phyloP scores from a whole-genome alignment of 805 yeast species.

The Sungouiella thailandica region DNA sequence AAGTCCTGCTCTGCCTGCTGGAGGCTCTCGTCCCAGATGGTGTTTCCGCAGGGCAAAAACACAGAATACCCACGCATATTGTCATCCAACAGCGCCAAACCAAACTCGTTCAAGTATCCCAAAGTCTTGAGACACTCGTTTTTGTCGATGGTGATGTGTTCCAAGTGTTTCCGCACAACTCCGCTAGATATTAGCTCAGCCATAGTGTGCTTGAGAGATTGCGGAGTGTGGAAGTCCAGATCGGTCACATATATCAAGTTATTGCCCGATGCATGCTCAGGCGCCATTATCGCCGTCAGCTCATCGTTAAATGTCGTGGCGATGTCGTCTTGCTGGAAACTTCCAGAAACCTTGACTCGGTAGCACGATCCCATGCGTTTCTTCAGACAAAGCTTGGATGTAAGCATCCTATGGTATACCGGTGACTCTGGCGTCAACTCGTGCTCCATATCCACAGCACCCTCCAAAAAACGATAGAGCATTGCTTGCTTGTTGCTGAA shows the following conservation, averaged over 20 bases:
- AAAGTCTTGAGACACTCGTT: constrained; percentile 59
- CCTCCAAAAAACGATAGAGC: constrained; percentile 62
- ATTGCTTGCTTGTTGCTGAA: constrained; percentile 33
- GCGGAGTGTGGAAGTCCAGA: constrained; percentile 59
- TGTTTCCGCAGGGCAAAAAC: constrained; percentile 66
- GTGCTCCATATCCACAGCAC: constrained; percentile 28
- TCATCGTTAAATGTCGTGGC: constrained; percentile 51
- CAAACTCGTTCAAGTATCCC: constrained; percentile 47
- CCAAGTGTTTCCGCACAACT: constrained; percentile 19
- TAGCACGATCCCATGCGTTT: constrained; percentile 58
- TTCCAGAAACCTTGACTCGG: constrained; percentile 31
- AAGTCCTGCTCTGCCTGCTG: constrained; percentile 5
- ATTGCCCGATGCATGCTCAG: constrained; percentile 48
- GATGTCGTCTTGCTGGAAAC: constrained; percentile 6
- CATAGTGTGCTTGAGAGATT: constrained; percentile 57
- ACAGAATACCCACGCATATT: constrained; percentile 65
- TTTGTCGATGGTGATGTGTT: constrained; percentile 30
- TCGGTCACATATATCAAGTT: constrained; percentile 63
- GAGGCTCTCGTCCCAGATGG: constrained; percentile 9
- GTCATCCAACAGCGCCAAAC: constrained; percentile 46
- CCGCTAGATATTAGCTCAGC: constrained; percentile 41
- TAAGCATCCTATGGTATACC: constrained; percentile 31
- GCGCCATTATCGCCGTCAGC: constrained; percentile 38
- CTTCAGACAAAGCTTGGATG: constrained; percentile 53
- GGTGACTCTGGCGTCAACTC: constrained; percentile 5